Conservation (phyloP, 2,329 filamentous ascomycete genomes). For the Thelonectria olida region DNA sequence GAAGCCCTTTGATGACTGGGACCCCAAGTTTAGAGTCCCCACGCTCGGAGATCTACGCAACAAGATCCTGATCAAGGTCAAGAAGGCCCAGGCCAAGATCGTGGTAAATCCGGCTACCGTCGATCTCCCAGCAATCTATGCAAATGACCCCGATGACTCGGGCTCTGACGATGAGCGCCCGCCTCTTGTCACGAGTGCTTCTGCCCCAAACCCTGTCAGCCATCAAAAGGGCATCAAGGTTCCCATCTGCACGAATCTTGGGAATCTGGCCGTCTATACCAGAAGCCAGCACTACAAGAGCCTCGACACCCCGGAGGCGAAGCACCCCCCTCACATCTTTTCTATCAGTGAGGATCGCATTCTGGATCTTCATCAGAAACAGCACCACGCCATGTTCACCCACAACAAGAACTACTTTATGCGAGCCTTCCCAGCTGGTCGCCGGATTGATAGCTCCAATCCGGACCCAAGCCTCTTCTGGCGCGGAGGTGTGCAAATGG, state of each 20-base stretch:
- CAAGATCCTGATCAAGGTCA: slow-evolving; percentile 88
- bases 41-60: slow-evolving; percentile 75
- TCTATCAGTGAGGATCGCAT: slow-evolving; percentile 89
- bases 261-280: slow-evolving; percentile 84
- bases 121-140: slow-evolving; percentile 40
- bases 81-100: slow-evolving; percentile 60
- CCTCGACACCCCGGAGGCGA: slow-evolving; percentile 71
- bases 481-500: slow-evolving; percentile 97
- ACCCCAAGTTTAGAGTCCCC: slow-evolving; percentile 68
- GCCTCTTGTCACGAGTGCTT: slow-evolving; percentile 24
- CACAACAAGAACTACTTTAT: slow-evolving; percentile 92
- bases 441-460: slow-evolving; percentile 88
- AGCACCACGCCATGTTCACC: slow-evolving; percentile 78
- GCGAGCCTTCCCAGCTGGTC: slow-evolving; percentile 86
- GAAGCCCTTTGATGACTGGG: slow-evolving; percentile 56
- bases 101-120: slow-evolving; percentile 43
- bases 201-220: slow-evolving; percentile 15
- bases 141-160: slow-evolving; percentile 50
- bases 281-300: slow-evolving; percentile 82
- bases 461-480: slow-evolving; percentile 92
- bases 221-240: slow-evolving; percentile 55
- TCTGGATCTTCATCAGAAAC: slow-evolving; percentile 63
- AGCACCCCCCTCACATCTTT: slow-evolving; percentile 76
- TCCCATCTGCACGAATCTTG: slow-evolving; percentile 74
- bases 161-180: slow-evolving; percentile 55